Percentiles rank a stretch among this genome's conserved stretches.
Conservation (phyloP, 139 green algal species). For the Picochlorum sp. region DNA sequence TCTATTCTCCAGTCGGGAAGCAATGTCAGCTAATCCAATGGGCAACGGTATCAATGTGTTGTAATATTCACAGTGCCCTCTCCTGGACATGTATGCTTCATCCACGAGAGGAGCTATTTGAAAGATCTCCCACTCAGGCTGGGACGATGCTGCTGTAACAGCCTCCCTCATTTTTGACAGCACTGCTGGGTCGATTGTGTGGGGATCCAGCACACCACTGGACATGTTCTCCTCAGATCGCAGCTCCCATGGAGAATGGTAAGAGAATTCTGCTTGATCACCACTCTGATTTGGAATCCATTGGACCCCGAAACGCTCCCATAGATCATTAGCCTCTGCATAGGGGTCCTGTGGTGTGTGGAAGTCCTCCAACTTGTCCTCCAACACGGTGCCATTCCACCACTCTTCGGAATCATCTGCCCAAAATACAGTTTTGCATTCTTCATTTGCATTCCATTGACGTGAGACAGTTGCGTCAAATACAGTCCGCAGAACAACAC, state of each 20-base stretch:
- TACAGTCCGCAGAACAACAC: constrained; percentile 37
- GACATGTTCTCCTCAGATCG: constrained; percentile 11
- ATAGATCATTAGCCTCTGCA: constrained; percentile 24
- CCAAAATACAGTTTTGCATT: constrained; percentile 17
- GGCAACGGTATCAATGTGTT: constrained; percentile 38
- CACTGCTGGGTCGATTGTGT: not conserved
- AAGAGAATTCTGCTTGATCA: not conserved
- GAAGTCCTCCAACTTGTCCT: not conserved
- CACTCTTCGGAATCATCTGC: constrained; percentile 13
- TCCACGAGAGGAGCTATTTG: constrained; percentile 5
- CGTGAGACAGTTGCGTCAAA: constrained; percentile 24
- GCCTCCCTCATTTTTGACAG: not conserved
- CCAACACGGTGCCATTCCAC: constrained; percentile 24
- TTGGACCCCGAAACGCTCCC: constrained; percentile 31
- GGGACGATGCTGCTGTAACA: not conserved
- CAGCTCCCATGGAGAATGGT: constrained; percentile 39
- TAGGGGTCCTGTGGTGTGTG: constrained; percentile 26
- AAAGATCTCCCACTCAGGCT: constrained; percentile 16
- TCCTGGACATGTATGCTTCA: constrained; percentile 11
- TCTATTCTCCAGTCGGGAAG: constrained; percentile 19
- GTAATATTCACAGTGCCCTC: constrained; percentile 9
- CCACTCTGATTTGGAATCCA: not conserved
- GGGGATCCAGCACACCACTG: not conserved
- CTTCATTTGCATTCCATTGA: constrained; percentile 26
- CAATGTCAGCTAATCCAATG: constrained; percentile 29